Percentiles rank a stretch among this genome's conserved stretches.
Conservation (phyloP, 2,329 filamentous ascomycete species). For the Neofusicoccum sp. region DNA sequence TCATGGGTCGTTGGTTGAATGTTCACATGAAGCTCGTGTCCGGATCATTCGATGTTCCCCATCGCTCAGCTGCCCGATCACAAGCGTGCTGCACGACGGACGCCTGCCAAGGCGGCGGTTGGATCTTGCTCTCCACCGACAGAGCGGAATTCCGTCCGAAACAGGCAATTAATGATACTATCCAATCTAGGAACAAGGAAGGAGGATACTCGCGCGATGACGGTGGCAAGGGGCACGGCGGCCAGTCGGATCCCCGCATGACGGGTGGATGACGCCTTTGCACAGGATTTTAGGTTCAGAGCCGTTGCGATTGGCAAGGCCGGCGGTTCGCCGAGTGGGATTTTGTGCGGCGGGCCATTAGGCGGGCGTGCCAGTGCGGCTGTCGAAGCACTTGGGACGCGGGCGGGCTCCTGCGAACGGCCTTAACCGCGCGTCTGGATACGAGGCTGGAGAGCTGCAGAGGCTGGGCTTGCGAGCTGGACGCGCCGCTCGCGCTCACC, state of each 20-base stretch:
- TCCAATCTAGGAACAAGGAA: not conserved
- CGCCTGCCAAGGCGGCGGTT: no score
- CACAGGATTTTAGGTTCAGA: not conserved
- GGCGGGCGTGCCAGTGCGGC: not conserved
- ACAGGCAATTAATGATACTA: not conserved
- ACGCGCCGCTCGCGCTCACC: not conserved
- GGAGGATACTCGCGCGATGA: not conserved
- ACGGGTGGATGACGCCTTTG: slow-evolving; percentile 1
- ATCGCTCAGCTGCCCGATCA: no score
- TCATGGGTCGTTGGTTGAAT: no score
- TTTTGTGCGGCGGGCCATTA: not conserved
- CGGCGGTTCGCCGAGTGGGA: not conserved
- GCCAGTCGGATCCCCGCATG: not conserved
- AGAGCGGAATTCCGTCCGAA: not conserved
- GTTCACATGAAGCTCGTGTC: no score
- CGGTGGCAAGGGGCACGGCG: not conserved
- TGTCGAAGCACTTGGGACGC: not conserved
- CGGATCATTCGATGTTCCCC: no score
- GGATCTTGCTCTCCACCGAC: no score
- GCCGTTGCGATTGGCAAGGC: not conserved
- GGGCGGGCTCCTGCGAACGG: slow-evolving; percentile 6
- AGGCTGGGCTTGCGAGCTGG: not conserved
- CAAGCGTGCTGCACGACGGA: no score
- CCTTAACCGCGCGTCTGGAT: not conserved
- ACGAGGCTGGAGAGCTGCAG: not conserved